phyloP scores from a whole-genome alignment of 768 basidiomycete species.

The Mycena chlorophos region DNA sequence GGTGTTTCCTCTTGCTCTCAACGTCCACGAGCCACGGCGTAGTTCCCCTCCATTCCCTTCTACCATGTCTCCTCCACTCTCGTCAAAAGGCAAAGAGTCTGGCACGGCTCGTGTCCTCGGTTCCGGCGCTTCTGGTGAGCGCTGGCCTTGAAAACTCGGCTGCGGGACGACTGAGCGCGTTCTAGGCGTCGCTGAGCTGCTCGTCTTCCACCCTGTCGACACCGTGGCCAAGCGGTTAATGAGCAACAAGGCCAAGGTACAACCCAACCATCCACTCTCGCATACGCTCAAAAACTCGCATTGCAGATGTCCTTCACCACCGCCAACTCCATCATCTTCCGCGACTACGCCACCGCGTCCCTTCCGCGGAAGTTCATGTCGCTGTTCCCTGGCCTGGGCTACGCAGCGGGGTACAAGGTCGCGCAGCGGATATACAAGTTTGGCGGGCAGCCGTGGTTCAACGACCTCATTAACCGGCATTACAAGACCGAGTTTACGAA shows the following conservation, averaged over 20 bases:
- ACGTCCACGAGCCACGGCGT: too few relatives aligned
- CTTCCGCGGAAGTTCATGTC: constrained; percentile 73
- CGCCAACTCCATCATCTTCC: constrained; percentile 82
- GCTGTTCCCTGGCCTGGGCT: constrained; percentile 97
- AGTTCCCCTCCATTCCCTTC: constrained; percentile 5
- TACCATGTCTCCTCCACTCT: constrained; percentile 43
- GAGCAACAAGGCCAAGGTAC: constrained; percentile 91
- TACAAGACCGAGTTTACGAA: constrained; percentile 81
- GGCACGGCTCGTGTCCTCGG: constrained; percentile 88
- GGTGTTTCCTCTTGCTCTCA: too few relatives aligned
- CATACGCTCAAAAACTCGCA: background rate
- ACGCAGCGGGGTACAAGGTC: constrained; percentile 98
- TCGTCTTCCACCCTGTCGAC: constrained; percentile 95
- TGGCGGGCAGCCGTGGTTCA: constrained; percentile 97
- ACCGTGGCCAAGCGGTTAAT: constrained; percentile 98
- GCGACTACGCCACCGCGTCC: constrained; percentile 72
- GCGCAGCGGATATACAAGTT: constrained; percentile 96
- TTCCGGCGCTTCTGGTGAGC: constrained; percentile 86
- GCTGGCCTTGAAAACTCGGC: background rate
- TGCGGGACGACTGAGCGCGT: constrained; percentile 9
- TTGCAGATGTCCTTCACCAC: constrained; percentile 60
- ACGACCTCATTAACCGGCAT: constrained; percentile 83
- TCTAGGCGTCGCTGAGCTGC: constrained; percentile 88
- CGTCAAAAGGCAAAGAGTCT: constrained; percentile 76
- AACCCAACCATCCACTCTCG: constrained; percentile 6